Base-by-base conservation (phyloP, 1,139 yeast genomes). In the Nakaseomyces kungkrabaensis region DNA sequence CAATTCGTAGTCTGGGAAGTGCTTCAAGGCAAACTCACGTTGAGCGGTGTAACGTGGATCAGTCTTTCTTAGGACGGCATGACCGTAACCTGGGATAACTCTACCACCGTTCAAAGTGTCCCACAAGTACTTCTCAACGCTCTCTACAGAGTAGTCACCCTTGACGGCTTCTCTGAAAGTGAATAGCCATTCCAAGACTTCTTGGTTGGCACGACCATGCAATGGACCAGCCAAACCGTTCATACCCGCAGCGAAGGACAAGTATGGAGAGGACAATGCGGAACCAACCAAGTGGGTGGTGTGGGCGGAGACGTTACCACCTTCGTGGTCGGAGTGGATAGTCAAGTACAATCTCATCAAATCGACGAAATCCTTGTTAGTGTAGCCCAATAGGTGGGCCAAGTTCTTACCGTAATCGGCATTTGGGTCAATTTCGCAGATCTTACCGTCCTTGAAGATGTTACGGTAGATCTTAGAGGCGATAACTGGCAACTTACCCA, bases 21-120 rank as follows among this genome's bases (percentile, higher is more conserved):
- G 96, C 78, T 88, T 86, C 70, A 85, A 80, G 58, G 97, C 97
- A 68, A 89, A 90, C 72, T 85, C 94, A 78, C 96, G 85, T 73
- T 89, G 96, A 64, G 97, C 97, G 54, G 88, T 87, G 79, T 87
- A 90, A 74, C 97, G 62, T 50, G 76, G 75, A 54, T 72, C 76
- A 22, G 76, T 72, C 58, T 67, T 69, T 54, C 76, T 63, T 49
- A 72, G 59, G 13, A 72, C 75, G 27, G 75, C 75, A 51, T 72
- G 75, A 7, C 75, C 75, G 54, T 72, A 72, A 37, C 76, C 76
- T 45, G 76, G 76, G 47, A 72, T 68, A 27, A 72, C 75, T 55
- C 75, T 64, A 45, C 71, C 71, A 7, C 68, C 57, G 55, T 72
- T 71, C 51, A 72, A 60, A 33, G 71, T 58, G n/a, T 62, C 61